Conservation (phyloP, 1,139 yeast species). For the Candida pseudoviswanathii region DNA sequence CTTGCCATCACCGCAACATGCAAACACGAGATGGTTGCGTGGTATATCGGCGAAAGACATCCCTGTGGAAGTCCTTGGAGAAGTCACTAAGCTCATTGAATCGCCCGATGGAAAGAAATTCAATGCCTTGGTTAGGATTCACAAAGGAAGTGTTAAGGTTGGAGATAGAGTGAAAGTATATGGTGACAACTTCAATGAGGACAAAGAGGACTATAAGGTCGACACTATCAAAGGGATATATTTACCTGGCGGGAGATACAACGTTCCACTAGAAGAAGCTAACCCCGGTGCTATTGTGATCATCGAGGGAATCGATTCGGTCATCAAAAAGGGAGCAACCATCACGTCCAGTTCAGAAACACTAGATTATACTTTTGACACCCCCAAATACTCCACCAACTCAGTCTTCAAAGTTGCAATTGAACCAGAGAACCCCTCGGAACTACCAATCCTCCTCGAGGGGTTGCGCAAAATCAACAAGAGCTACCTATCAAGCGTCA, state of each 20-base stretch:
- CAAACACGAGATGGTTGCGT: neutral
- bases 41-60: constrained; percentile 1
- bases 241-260: constrained; percentile 74
- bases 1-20: constrained; percentile 44
- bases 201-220: constrained; percentile 54
- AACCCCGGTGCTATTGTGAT: constrained; percentile 69
- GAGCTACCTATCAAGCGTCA: constrained; percentile 64
- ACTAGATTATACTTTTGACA: constrained; percentile 31
- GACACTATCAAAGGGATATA: constrained; percentile 51
- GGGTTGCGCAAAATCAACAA: constrained; percentile 66
- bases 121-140: constrained; percentile 60
- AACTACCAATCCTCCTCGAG: constrained; percentile 69
- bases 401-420: constrained; percentile 81
- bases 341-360: constrained; percentile 19
- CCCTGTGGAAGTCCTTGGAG: constrained; percentile 39
- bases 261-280: constrained; percentile 54
- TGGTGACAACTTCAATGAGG: constrained; percentile 56
- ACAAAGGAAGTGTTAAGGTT: constrained; percentile 56
- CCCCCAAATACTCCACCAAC: constrained; percentile 46
- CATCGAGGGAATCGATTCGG: constrained; percentile 61
- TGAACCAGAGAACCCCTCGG: constrained; percentile 80
- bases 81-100: constrained; percentile 62
- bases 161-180: constrained; percentile 56
- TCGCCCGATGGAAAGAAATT: constrained; percentile 49
- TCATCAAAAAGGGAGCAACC: constrained; percentile 62